These are phyloP conservation scores for Danielozyma ontarioensis DNA, from an alignment of 805 yeast genomes.

Conservation along the genomic window DNA sequence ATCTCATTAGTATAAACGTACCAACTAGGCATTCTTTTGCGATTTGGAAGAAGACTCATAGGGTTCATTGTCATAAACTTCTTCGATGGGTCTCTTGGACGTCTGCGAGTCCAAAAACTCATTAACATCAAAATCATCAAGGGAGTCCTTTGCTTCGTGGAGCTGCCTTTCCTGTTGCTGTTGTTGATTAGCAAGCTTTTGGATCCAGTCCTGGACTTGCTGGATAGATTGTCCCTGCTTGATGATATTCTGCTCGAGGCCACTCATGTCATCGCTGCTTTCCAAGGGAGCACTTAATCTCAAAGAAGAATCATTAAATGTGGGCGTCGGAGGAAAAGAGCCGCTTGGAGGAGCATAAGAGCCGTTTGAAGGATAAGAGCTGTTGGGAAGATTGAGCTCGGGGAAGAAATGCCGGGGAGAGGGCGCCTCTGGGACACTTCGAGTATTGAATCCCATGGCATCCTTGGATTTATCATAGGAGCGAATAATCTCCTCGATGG, in stretches of 20 bases:
- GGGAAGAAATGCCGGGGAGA: slow-evolving; percentile 1
- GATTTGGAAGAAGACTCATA: too few species aligned
- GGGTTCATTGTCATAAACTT: slow-evolving; percentile 9
- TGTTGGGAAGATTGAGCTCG: too few species aligned
- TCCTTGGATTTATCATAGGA: neutral
- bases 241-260: slow-evolving; percentile 13
- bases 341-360: too few species aligned
- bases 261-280: neutral
- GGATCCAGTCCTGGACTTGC: slow-evolving; percentile 18
- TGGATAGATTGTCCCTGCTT: slow-evolving; percentile 15
- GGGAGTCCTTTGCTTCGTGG: slow-evolving; percentile 4
- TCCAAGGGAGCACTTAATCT: neutral
- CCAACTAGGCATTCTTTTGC: too few species aligned
- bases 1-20: too few species aligned
- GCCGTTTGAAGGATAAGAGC: too few species aligned
- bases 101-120: slow-evolving; percentile 18
- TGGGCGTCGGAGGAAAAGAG: neutral
- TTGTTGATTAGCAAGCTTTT: slow-evolving; percentile 10
- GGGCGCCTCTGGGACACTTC: too few species aligned
- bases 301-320: neutral
- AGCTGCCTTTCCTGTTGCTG: slow-evolving; percentile 14
- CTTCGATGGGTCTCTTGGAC: slow-evolving; percentile 6
- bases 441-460: too few species aligned
- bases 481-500: neutral
- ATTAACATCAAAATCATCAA: slow-evolving; percentile 29